Evolutionary conservation across 1,284 basidiomycete species (phyloP).

Genomic region (Tylopilus sp.): DNA sequence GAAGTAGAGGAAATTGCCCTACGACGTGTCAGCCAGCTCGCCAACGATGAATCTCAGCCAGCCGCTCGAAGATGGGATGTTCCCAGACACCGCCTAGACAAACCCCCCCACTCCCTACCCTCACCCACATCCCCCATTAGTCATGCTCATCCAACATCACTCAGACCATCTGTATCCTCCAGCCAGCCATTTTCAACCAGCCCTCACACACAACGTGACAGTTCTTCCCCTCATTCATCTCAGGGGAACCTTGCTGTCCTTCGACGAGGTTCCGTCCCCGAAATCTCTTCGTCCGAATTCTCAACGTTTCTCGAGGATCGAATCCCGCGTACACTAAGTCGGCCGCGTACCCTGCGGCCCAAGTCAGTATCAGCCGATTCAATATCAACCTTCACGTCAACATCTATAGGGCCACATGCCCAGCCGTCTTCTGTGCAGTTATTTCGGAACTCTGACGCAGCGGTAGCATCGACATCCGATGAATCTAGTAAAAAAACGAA

Average conservation of each 20-base stretch:
- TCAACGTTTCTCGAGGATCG: conserved; percentile 19
- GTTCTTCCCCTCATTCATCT: background rate
- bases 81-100: conserved; percentile 4
- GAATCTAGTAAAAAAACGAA: conserved; percentile 30
- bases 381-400: conserved; percentile 22
- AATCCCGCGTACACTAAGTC: conserved; percentile 10
- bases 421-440: conserved; percentile 5
- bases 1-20: conserved; percentile 30
- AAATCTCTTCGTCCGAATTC: conserved; percentile 18
- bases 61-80: conserved; percentile 19
- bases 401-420: conserved; percentile 12
- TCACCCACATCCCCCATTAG: conserved; percentile 24
- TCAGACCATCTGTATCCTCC: conserved; percentile 15
- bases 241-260: conserved; percentile 7
- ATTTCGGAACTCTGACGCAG: conserved; percentile 4
- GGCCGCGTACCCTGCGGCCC: conserved; percentile 27
- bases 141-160: conserved; percentile 3
- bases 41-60: conserved; percentile 13
- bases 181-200: conserved; percentile 2
- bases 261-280: conserved; percentile 33
- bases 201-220: conserved; percentile 1
- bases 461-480: conserved; percentile 9
- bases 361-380: conserved; percentile 34
- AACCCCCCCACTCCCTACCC: conserved; percentile 8
- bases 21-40: conserved; percentile 28